Base-by-base conservation (phyloP, 176 grass and related monocot genomes). In the Lolium perenne region DNA sequence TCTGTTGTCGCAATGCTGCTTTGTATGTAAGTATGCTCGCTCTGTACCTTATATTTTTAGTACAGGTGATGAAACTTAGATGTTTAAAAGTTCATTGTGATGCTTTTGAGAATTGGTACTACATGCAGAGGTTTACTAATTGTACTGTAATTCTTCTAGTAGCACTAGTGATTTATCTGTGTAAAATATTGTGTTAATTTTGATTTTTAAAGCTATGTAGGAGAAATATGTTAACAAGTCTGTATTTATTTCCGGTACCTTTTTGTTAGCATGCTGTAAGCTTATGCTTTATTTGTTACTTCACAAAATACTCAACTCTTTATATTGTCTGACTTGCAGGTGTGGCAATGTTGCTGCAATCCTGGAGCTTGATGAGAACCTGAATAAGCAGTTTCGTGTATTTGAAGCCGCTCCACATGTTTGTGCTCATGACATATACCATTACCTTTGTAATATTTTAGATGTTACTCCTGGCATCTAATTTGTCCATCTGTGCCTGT, bases 301-400 rank as follows among this genome's bases (percentile, higher is more conserved):
- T 88, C 4, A 32, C n/a, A 40, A 22, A 78, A 58, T 79, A 57
- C 38, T 81, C 29, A 75, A 16, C 59, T 78, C 32, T 48, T 47
- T 22, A 70, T 84, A 18, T 74, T 81, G 4, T 75, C n/a, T 83
- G 65, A 46, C 35, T 80, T 95, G 17, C 80, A 99, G 97, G 86
- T 99, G 97, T 85, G 97, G 97, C 62, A 99, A 99, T 91, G 94
- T 99, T 43, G 97, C 97, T 91, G 97, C 97, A 84, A 99, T 99
- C 82, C 92, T 99, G 29, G 97, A 94, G 90, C 84, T 99, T 89
- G 94, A 96, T 65, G 94, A 96, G 92, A 99, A 94, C 86, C 85
- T 99, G 40, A 88, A 90, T 76, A 94, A 96, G 85, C 76, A 96
- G 80, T 99, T 99, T 64, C 86, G 92, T 1, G 97, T 99, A 26